Evolutionary conservation across 2,329 filamentous ascomycete species (phyloP).

Genomic region (Endoconidiophora laricicola): DNA sequence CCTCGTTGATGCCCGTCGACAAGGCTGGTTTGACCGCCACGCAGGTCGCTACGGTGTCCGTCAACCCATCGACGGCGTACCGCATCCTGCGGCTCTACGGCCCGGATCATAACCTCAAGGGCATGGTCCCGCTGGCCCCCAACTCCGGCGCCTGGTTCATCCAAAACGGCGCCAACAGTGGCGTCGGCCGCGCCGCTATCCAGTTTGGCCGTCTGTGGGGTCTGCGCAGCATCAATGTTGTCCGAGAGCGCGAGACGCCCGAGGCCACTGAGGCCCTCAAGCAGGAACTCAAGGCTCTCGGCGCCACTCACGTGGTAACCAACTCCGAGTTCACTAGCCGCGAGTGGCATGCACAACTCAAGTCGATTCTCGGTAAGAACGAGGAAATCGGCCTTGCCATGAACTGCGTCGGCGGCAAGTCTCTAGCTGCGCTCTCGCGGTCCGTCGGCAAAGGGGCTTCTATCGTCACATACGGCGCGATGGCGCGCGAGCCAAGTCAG

Average conservation of each 20-base stretch:
- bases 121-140: constrained; percentile 28
- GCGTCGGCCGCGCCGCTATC: constrained; percentile 79
- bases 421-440: constrained; percentile 63
- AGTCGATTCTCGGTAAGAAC: constrained; percentile 52
- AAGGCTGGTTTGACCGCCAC: constrained; percentile 52
- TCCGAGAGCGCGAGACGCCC: constrained; percentile 51
- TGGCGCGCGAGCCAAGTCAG: constrained; percentile 73
- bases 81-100: constrained; percentile 72
- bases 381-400: constrained; percentile 62
- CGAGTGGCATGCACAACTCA: constrained; percentile 40
- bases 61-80: constrained; percentile 92
- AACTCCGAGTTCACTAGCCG: constrained; percentile 37
- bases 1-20: constrained; percentile 51
- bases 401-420: constrained; percentile 88
- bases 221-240: constrained; percentile 74
- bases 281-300: constrained; percentile 35
- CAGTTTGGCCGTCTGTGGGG: constrained; percentile 80
- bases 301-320: constrained; percentile 40
- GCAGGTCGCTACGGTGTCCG: constrained; percentile 73
- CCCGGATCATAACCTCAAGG: constrained; percentile 27
- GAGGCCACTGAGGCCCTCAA: constrained; percentile 46
- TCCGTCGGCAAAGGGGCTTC: constrained; percentile 50
- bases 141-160: constrained; percentile 72
- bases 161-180: constrained; percentile 91
- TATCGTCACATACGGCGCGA: constrained; percentile 88